A percentile compares a stretch with the other conserved stretches of the same genome.
Conservation (phyloP, 1,284 basidiomycete genomes). For the Malassezia furfur region DNA sequence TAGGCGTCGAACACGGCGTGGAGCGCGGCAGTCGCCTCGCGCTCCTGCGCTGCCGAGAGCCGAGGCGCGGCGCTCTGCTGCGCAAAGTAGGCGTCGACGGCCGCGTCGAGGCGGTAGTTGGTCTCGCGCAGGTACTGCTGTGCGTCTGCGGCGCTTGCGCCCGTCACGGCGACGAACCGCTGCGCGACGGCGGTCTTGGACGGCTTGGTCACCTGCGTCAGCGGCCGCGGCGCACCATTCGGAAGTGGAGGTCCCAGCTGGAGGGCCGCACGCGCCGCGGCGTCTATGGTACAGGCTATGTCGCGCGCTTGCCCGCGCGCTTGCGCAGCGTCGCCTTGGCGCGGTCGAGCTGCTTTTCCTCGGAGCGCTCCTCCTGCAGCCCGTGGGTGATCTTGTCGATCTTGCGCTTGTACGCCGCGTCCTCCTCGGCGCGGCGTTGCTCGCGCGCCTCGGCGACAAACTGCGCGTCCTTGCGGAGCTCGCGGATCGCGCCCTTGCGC, state of each 20-base stretch:
- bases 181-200: slow-evolving; percentile 2
- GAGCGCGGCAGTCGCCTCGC: slow-evolving; percentile 50
- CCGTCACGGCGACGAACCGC: slow-evolving; percentile 7
- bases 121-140: slow-evolving; percentile 6
- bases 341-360: slow-evolving; percentile 76
- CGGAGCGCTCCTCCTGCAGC: slow-evolving; percentile 79
- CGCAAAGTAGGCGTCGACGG: slow-evolving; percentile 8
- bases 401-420: slow-evolving; percentile 56
- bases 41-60: slow-evolving; percentile 20
- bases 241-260: not conserved
- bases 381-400: slow-evolving; percentile 63
- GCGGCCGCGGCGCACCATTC: not conserved
- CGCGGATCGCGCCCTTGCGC: slow-evolving; percentile 88
- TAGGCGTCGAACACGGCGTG: slow-evolving; percentile 64
- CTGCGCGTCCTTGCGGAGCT: slow-evolving; percentile 84
- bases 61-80: not conserved
- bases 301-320: slow-evolving; percentile 21
- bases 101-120: slow-evolving; percentile 8
- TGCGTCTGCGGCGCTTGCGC: slow-evolving; percentile 3
- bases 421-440: slow-evolving; percentile 70
- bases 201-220: slow-evolving; percentile 6
- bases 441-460: slow-evolving; percentile 71
- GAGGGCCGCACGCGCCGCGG: not conserved
- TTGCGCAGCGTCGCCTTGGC: slow-evolving; percentile 53
- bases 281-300: not conserved